Evolutionary conservation across 1,139 yeast species (phyloP).

Genomic region (Blastobotrys apis): DNA sequence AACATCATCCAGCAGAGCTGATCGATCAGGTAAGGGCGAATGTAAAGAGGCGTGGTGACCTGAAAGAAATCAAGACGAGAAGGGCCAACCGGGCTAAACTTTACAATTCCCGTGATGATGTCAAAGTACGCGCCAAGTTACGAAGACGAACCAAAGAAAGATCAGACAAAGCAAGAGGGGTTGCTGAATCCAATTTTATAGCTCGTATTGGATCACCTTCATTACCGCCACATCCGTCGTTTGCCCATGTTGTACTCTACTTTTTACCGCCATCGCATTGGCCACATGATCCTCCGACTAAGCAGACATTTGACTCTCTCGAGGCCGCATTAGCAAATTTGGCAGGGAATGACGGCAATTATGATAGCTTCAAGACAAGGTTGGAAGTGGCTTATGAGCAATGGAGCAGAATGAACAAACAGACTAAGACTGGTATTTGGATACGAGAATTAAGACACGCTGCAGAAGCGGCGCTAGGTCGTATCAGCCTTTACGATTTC

Average conservation of each 20-base stretch:
- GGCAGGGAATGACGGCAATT: conserved; percentile 7
- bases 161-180: conserved; percentile 35
- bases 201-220: conserved; percentile 38
- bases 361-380: conserved; percentile 24
- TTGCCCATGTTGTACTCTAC: conserved; percentile 45
- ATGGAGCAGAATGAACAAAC: conserved; percentile 40
- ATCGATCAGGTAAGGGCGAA: conserved; percentile 43
- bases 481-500: conserved; percentile 41
- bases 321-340: conserved; percentile 28
- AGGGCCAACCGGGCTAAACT: conserved; percentile 39
- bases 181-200: conserved; percentile 37
- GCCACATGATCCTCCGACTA: conserved; percentile 50
- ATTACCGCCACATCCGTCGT: conserved; percentile 43
- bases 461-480: conserved; percentile 43
- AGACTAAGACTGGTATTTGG: conserved; percentile 41
- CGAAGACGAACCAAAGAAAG: conserved; percentile 40
- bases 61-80: conserved; percentile 40
- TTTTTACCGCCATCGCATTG: conserved; percentile 44
- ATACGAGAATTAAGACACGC: conserved; percentile 41
- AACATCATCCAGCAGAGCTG: conserved; percentile 43
- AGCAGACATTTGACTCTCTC: conserved; percentile 38
- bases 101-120: conserved; percentile 46
- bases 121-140: conserved; percentile 39
- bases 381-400: conserved; percentile 42
- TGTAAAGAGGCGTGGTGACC: conserved; percentile 48